Conservation (phyloP, 805 yeast genomes). For the Teunomyces gatunensis region DNA sequence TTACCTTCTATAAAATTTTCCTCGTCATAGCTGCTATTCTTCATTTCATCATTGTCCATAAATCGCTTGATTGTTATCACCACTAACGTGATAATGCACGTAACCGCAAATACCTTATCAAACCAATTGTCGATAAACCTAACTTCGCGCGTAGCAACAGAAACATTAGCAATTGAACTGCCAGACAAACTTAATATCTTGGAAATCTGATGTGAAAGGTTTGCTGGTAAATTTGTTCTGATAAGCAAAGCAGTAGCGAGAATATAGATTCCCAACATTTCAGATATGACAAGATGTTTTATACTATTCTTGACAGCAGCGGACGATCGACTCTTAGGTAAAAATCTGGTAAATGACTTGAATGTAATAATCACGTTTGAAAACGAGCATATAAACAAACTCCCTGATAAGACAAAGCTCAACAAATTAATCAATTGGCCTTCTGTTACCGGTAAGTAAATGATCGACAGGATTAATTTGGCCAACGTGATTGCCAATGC, state of each 20-base stretch:
- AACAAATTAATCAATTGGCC: constrained; percentile 44
- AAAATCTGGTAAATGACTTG: constrained; percentile 43
- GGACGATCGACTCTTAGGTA: constrained; percentile 13
- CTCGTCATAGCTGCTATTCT: constrained; percentile 27
- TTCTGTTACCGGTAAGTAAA: constrained; percentile 29
- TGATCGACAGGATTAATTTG: constrained; percentile 30
- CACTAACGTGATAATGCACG: constrained; percentile 35
- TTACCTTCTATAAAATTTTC: constrained; percentile 28
- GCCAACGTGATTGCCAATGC: constrained; percentile 51
- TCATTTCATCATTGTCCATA: constrained; percentile 14
- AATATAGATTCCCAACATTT: constrained; percentile 49
- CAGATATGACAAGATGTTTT: constrained; percentile 39
- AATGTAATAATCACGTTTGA: constrained; percentile 63
- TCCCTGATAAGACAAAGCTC: constrained; percentile 54
- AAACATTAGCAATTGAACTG: constrained; percentile 16
- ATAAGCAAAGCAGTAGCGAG: constrained; percentile 51
- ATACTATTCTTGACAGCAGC: constrained; percentile 28
- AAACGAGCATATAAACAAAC: constrained; percentile 59
- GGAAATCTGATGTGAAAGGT: constrained; percentile 41
- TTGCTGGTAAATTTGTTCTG: constrained; percentile 46
- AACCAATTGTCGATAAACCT: constrained; percentile 51
- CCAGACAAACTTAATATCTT: constrained; percentile 37
- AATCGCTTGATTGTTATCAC: constrained; percentile 21
- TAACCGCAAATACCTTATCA: constrained; percentile 48
- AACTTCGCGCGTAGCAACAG: constrained; percentile 32